Percentiles rank a stretch among this genome's conserved stretches.
These are phyloP conservation scores for Pichia sp. DNA, from an alignment of 1,139 yeast species.

Conservation along the genomic window DNA sequence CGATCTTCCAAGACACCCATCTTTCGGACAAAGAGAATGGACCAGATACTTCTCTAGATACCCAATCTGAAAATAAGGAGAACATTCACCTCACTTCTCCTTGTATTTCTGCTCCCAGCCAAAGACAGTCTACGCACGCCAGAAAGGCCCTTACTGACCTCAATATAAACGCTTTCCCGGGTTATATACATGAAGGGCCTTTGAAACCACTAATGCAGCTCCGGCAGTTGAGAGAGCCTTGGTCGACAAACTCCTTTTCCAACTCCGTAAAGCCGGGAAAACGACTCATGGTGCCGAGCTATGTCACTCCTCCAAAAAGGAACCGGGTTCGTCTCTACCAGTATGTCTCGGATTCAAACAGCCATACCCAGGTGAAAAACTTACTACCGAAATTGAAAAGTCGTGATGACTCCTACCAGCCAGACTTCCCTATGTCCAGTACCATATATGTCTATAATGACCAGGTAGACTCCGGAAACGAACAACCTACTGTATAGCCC, in stretches of 20 bases:
- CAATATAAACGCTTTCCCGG: conserved; percentile 13
- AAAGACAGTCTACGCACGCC: neutral
- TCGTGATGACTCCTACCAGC: neutral
- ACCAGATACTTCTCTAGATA: neutral
- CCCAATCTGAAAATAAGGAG: neutral
- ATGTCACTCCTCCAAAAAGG: conserved; percentile 15
- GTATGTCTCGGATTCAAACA: neutral
- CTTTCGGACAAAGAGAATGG: conserved; percentile 1
- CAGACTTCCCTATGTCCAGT: neutral
- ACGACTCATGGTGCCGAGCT: conserved; percentile 11
- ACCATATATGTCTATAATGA: conserved; percentile 2
- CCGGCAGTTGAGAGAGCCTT: conserved; percentile 12
- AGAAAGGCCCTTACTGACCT: conserved; percentile 12
- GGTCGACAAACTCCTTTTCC: conserved; percentile 12
- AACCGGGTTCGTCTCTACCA: conserved; percentile 7
- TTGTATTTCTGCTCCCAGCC: neutral
- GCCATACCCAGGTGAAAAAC: neutral
- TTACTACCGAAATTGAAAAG: neutral
- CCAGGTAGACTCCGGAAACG: neutral
- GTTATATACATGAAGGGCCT: conserved; percentile 3
- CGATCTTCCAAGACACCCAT: neutral
- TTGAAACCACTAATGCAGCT: conserved; percentile 1
- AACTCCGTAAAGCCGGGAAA: neutral
- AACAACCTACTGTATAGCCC: neutral
- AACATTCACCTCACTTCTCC: neutral